phyloP scores from a whole-genome alignment of 1,284 basidiomycete genomes.

The Takashimella koratensis region DNA sequence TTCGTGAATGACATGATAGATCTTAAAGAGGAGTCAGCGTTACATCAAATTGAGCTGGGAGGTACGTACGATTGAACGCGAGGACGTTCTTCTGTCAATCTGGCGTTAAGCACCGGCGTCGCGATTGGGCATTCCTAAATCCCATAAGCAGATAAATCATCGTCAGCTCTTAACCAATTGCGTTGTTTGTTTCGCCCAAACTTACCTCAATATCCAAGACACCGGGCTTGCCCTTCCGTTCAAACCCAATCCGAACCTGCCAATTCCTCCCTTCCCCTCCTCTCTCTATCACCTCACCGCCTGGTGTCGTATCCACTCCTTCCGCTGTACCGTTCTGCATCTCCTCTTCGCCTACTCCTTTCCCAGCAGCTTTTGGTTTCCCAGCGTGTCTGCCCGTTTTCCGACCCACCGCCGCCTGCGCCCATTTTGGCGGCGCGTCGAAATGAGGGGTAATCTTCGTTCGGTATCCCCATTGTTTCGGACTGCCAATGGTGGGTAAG shows the following conservation, averaged over 20 bases:
- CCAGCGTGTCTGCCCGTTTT: slow-evolving; percentile 6
- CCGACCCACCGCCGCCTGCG: slow-evolving; percentile 11
- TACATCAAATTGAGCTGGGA: not conserved
- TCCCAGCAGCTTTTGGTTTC: not conserved
- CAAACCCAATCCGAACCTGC: slow-evolving; percentile 69
- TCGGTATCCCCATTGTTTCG: slow-evolving; percentile 84
- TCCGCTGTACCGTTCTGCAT: slow-evolving; percentile 29
- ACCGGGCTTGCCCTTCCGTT: slow-evolving; percentile 67
- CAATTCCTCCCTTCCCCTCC: slow-evolving; percentile 16
- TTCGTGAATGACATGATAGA: slow-evolving; percentile 77
- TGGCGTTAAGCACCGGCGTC: slow-evolving; percentile 72
- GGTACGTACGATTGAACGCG: slow-evolving; percentile 64
- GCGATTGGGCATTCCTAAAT: slow-evolving; percentile 87
- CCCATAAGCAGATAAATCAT: slow-evolving; percentile 4
- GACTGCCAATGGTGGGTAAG: slow-evolving; percentile 75
- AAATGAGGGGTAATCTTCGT: slow-evolving; percentile 99
- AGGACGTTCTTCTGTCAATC: slow-evolving; percentile 61
- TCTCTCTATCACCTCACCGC: slow-evolving; percentile 6
- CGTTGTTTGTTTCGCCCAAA: slow-evolving; percentile 8
- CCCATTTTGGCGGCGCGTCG: slow-evolving; percentile 64
- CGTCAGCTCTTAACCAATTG: too few relatives aligned
- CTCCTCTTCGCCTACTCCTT: slow-evolving; percentile 5
- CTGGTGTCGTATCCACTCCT: slow-evolving; percentile 42
- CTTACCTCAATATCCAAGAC: slow-evolving; percentile 91
- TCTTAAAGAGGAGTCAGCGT: slow-evolving; percentile 49